A percentile compares a stretch with the other conserved stretches of the same genome.
Evolutionary conservation across 345 rosid genomes (phyloP).

Genomic region (Linum lewisii): DNA sequence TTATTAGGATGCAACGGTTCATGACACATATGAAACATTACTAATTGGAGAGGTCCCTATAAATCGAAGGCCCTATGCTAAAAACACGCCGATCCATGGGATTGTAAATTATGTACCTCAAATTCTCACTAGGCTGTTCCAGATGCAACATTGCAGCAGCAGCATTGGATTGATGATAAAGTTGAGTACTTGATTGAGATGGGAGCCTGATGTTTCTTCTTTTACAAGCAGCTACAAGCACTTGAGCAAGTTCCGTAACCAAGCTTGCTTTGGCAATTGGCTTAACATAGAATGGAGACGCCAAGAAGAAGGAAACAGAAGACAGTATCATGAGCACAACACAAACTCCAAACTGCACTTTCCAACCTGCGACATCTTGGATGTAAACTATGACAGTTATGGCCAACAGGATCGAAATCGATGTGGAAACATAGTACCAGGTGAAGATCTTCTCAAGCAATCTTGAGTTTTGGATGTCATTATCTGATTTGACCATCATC

Average conservation of each 20-base stretch:
- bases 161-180: too few relatives aligned
- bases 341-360: constrained; percentile 40
- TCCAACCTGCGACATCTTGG: constrained; percentile 42
- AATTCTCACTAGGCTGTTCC: too few relatives aligned
- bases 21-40: too few relatives aligned
- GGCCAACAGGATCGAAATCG: constrained; percentile 27
- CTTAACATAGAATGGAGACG: constrained; percentile 34
- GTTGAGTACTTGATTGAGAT: too few relatives aligned
- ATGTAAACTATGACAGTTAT: constrained; percentile 36
- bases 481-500: constrained; percentile 18
- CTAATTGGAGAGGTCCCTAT: too few relatives aligned
- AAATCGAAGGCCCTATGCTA: too few relatives aligned
- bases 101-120: too few relatives aligned
- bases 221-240: constrained; percentile 27
- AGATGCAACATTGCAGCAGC: too few relatives aligned
- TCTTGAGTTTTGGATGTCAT: constrained; percentile 15
- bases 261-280: constrained; percentile 30
- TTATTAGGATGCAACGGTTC: too few relatives aligned
- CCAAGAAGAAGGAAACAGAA: constrained; percentile 23
- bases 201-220: too few relatives aligned
- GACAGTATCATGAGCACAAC: constrained; percentile 36
- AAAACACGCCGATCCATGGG: too few relatives aligned
- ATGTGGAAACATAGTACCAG: constrained; percentile 48
- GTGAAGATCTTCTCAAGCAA: constrained; percentile 38
- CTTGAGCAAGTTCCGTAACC: constrained; percentile 31